Evolutionary conservation across 495 filamentous ascomycete genomes (phyloP), one percentile per base, ranked within the genome.

Genomic region (Aspergillus kassunensis): DNA sequence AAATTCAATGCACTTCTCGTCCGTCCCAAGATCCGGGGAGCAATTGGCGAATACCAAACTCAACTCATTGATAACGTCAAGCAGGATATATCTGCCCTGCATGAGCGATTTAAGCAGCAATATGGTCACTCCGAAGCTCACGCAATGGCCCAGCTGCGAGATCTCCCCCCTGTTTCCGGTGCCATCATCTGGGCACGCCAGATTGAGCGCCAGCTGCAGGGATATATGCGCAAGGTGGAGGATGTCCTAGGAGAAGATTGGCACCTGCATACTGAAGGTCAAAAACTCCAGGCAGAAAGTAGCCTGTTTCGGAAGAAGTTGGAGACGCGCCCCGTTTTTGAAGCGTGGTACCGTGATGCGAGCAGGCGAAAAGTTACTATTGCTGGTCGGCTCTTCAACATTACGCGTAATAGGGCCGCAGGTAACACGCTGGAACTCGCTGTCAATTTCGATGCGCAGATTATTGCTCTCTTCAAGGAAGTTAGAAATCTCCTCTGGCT

Each of bases 1-100:
- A 97, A 97, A 63, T 99, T 99, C 79, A 99, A 99, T 62, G 95
- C 93, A 23, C 85, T 99, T 42, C 92, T 99, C 61, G 91, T 99
- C 42, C 83, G 93, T 24, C 95, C 95, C 15, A 97, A 97, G 75
- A 97, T 99, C 65, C 84, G 93, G 36, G 91, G 93, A 61, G 93
- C 93, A 44, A 99, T 99, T 62, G 84, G 90, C 21, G 95, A 97
- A 66, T 99, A 97, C 63, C 93, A 99, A 63, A 89, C 89, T 5
- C 90, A 95, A 63, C 86, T 99, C 27, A 96, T 99, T 55, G 91
- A 96, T 55, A 96, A 90, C 62, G 93, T 99, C 44, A 97, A 97
- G 68, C 84, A 87, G 56, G 93, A 96, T 69, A 97, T 99, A 52
- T 84, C 85, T 15, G 82, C 85, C 3, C 79, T 99, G 25, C 95